Evolutionary conservation across 2,329 filamentous ascomycete species (phyloP), one percentile per base, ranked within the genome.

Genomic region (Fonsecaea multimorphosa): DNA sequence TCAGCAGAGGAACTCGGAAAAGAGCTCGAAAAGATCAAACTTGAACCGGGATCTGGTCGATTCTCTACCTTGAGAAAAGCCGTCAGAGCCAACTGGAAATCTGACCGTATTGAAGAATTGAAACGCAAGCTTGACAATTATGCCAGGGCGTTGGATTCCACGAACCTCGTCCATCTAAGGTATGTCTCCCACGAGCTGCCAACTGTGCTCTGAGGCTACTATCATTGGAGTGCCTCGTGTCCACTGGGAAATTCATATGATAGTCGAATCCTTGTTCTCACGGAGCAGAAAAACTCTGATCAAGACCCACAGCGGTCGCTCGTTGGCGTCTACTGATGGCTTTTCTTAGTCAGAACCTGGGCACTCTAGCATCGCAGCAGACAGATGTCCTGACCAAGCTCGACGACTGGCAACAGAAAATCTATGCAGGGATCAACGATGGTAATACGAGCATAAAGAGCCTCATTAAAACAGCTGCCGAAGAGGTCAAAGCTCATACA

Each of bases 271-370:
- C n/a, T n/a, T n/a, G n/a, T n/a, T n/a, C n/a, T n/a, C n/a, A n/a
- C n/a, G n/a, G n/a, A n/a, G n/a, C n/a, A n/a, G n/a, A n/a, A n/a
- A n/a, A n/a, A n/a, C n/a, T 38, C 3, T 38, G 4, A 14, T 14
- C 5, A 31, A 8, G 14, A 38, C 2, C 12, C 12, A n/a, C 2
- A 16, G 16, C 12, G 22, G 40, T 9, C 14, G 1, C 4, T 14
- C 14, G 29, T n/a, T 51, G 24, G 1, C 14, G 38, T 38, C 7
- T 24, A 24, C 16, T n/a, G 14, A 24, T 12, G 34, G n/a, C 4
- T 24, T 24, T 16, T 27, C 9, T 14, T 24, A 61, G 58, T 34
- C 58, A 54, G n/a, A 61, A 54, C 24, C 34, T 61, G 46, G 46
- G 58, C n/a, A 40, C n/a, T 19, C 11, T 61, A 11, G 36, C 38